Evolutionary conservation across 805 yeast genomes (phyloP), one percentile per base, ranked within the genome.

Genomic region (Saccharomycopsis sp.): DNA sequence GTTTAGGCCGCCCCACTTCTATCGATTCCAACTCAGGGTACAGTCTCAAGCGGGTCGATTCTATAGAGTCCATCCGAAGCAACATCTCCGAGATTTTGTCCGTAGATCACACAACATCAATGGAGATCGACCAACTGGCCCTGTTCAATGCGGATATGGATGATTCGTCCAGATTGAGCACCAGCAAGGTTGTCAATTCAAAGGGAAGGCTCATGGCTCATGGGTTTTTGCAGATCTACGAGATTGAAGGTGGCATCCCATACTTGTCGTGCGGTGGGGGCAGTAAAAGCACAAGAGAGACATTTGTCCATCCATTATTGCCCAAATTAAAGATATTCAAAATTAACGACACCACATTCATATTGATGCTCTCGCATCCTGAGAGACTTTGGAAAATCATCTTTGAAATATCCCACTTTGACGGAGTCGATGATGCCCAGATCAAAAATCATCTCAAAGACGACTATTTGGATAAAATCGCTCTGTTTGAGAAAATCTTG

Each of bases 301-400:
- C 46, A 5, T 38, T 42, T 42, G 46, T 42, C 12, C 46, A 42
- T 17, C 46, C 46, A 5, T 27, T 42, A 19, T 30, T 42, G 16
- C 46, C 46, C 4, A 21, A 33, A 20, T 17, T 42, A 6, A 38
- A 42, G 26, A 34, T 38, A 15, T 42, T 42, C 26, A 38, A 29
- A 22, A 30, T 42, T n/a, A 34, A 34, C 25, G 18, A 26, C 16
- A 3, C 4, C 25, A 38, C 42, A 6, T 42, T 38, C 26, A 34
- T 42, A 8, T 34, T 42, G 25, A 39, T 39, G 39, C n/a, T 42
- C 10, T 25, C 46, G 4, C 42, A 42, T 23, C 46, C 46, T 2
- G 42, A 42, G 30, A 38, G 46, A n/a, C 38, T 42, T 25, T 42
- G 46, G 46, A 26, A 34, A 20, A 42, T 42, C 16, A 16, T 38